phyloP scores from a whole-genome alignment of 2,329 filamentous ascomycete species.

The Monosporascus sp. region DNA sequence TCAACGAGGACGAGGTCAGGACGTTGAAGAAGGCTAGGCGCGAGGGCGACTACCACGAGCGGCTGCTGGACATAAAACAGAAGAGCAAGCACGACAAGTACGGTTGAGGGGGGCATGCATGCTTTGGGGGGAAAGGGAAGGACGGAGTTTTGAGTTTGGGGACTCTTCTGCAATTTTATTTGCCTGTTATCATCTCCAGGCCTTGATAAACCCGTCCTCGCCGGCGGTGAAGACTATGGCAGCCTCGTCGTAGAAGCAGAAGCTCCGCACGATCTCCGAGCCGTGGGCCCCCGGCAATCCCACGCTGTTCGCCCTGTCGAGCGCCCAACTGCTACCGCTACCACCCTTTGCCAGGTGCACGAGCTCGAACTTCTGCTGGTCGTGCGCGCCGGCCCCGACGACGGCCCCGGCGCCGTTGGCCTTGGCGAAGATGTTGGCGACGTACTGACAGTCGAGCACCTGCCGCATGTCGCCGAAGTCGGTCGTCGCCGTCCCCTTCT shows the following conservation, averaged over 20 bases:
- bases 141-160: neutral
- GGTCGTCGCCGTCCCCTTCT: slow-evolving; percentile 49
- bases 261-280: slow-evolving; percentile 57
- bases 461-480: slow-evolving; percentile 66
- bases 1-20: slow-evolving; percentile 84
- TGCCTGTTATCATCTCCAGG: slow-evolving; percentile 39
- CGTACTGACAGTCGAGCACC: slow-evolving; percentile 65
- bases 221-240: slow-evolving; percentile 54
- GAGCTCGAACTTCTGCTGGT: slow-evolving; percentile 54
- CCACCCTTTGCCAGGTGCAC: slow-evolving; percentile 47
- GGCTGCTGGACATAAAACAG: slow-evolving; percentile 77
- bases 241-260: slow-evolving; percentile 58
- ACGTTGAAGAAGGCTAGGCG: slow-evolving; percentile 74
- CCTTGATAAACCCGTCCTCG: slow-evolving; percentile 53
- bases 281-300: slow-evolving; percentile 59
- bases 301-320: slow-evolving; percentile 52
- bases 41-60: slow-evolving; percentile 88
- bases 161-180: slow-evolving; percentile 1
- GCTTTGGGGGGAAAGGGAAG: neutral
- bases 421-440: slow-evolving; percentile 61
- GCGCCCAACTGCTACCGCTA: slow-evolving; percentile 42
- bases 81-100: slow-evolving; percentile 94
- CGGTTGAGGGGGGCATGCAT: slow-evolving; percentile 30
- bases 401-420: slow-evolving; percentile 53
- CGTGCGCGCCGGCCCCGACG: slow-evolving; percentile 61